Conservation (phyloP, 2,329 filamentous ascomycete genomes). For the Diaporthe citri region DNA sequence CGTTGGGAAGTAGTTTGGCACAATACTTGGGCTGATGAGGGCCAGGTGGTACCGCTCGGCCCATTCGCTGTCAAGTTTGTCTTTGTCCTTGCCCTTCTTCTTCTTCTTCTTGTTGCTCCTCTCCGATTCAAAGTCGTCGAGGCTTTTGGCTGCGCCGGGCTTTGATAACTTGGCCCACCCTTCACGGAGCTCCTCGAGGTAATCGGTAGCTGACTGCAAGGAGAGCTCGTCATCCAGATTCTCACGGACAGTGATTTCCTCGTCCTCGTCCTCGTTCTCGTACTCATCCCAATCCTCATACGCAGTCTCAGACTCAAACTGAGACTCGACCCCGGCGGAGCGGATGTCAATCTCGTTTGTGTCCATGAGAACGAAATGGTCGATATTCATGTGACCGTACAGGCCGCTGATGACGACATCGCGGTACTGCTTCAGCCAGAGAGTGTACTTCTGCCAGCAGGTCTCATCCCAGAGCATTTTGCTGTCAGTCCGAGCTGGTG, state of each 20-base stretch:
- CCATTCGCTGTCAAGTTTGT: conserved; percentile 79
- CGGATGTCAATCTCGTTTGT: conserved; percentile 78
- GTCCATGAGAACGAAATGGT: conserved; percentile 95
- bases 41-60: conserved; percentile 88
- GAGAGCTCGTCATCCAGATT: conserved; percentile 67
- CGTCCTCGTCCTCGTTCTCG: neutral
- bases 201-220: conserved; percentile 78
- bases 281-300: neutral
- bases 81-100: conserved; percentile 53
- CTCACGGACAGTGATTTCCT: conserved; percentile 47
- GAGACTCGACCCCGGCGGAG: conserved; percentile 52
- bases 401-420: conserved; percentile 85
- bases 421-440: conserved; percentile 91
- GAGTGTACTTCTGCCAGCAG: conserved; percentile 97
- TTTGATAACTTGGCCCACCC: conserved; percentile 83
- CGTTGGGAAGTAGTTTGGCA: conserved; percentile 93
- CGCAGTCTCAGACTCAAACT: conserved; percentile 31
- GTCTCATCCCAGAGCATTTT: conserved; percentile 96
- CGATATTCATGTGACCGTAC: conserved; percentile 98
- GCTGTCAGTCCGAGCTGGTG: conserved; percentile 85
- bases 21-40: conserved; percentile 85
- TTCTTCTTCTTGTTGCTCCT: conserved; percentile 49
- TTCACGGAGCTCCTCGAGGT: conserved; percentile 81
- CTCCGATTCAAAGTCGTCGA: conserved; percentile 41
- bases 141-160: conserved; percentile 48